A percentile compares a stretch with the other conserved stretches of the same genome.
These are phyloP conservation scores for Zasmidium angulare DNA, from an alignment of 2,329 filamentous ascomycete species.

Conservation along the genomic window DNA sequence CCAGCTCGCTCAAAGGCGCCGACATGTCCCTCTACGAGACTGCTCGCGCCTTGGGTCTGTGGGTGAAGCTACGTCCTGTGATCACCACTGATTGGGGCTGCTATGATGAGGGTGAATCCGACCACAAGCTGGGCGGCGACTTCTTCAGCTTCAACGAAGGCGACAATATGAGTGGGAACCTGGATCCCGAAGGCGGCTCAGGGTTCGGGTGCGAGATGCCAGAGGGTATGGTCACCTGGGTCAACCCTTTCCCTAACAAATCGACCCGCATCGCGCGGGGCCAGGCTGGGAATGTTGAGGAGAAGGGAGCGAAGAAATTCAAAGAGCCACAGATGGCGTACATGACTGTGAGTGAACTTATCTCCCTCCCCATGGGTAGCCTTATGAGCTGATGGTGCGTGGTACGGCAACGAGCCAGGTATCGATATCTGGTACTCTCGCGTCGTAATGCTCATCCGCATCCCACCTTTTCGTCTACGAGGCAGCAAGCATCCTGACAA, in stretches of 20 bases:
- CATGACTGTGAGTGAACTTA: neutral
- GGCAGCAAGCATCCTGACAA: neutral
- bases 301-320: neutral
- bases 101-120: neutral
- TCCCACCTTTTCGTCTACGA: conserved; percentile 6
- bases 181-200: neutral
- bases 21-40: conserved; percentile 29
- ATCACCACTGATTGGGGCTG: neutral
- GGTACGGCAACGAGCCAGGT: conserved; percentile 2
- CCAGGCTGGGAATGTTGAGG: neutral
- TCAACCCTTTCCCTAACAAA: neutral
- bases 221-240: neutral
- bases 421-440: conserved; percentile 8
- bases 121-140: neutral
- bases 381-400: neutral
- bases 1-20: conserved; percentile 26
- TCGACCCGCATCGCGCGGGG: neutral
- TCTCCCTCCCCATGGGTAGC: no score
- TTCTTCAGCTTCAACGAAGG: neutral
- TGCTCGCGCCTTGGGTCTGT: neutral
- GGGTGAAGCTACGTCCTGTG: neutral
- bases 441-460: conserved; percentile 12
- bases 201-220: neutral
- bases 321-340: neutral
- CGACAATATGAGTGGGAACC: neutral